phyloP scores from a whole-genome alignment of 176 grass and related monocot genomes.

The Thalia dealbata region DNA sequence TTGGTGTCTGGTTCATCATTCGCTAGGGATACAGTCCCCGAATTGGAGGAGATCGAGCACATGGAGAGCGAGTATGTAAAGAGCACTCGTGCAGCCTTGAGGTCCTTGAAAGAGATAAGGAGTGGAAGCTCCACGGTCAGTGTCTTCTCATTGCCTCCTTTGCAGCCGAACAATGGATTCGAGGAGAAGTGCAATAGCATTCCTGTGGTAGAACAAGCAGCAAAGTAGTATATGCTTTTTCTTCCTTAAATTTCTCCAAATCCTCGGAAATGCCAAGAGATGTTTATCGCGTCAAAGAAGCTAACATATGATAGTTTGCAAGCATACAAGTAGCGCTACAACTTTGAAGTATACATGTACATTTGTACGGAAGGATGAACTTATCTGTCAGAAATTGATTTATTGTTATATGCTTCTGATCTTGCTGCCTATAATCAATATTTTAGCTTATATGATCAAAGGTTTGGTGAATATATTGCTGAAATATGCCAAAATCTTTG shows the following conservation, averaged over 20 bases:
- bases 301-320: neutral
- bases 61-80: constrained; percentile 97
- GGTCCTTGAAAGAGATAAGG: constrained; percentile 79
- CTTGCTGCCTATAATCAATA: no score
- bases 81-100: constrained; percentile 55
- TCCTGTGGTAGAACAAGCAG: constrained; percentile 52
- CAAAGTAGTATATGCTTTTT: constrained; percentile 24
- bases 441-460: no score
- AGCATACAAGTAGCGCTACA: neutral
- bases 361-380: no score
- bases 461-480: no score
- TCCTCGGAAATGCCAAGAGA: neutral
- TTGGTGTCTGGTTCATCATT: constrained; percentile 35
- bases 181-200: constrained; percentile 47
- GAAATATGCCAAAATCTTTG: no score
- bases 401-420: no score
- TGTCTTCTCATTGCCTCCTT: constrained; percentile 68
- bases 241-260: neutral
- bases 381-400: no score
- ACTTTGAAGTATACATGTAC: neutral
- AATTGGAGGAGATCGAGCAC: constrained; percentile 73
- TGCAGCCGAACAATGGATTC: constrained; percentile 47
- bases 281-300: neutral
- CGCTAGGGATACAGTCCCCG: constrained; percentile 32
- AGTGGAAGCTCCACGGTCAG: constrained; percentile 80